Conservation (phyloP, 2,329 filamentous ascomycete genomes). For the Botryotinia narcissicola region DNA sequence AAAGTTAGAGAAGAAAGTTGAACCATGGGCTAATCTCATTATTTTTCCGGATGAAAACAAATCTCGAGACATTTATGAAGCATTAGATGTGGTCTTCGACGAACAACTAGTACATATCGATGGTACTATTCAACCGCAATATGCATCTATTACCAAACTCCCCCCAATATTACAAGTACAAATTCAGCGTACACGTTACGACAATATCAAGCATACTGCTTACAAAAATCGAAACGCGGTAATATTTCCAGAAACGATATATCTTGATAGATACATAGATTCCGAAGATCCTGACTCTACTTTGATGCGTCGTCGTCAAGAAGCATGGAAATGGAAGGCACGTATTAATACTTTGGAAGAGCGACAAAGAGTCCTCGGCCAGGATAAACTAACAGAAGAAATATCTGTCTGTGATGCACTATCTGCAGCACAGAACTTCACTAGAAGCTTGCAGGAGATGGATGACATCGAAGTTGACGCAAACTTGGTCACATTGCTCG, state of each 20-base stretch:
- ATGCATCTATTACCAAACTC: constrained; percentile 69
- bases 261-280: constrained; percentile 85
- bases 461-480: constrained; percentile 45
- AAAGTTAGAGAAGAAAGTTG: constrained; percentile 44
- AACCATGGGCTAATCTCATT: constrained; percentile 53
- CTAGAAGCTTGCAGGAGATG: constrained; percentile 45
- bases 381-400: constrained; percentile 24
- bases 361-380: constrained; percentile 33
- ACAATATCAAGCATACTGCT: constrained; percentile 56
- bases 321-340: constrained; percentile 73
- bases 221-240: constrained; percentile 77
- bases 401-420: constrained; percentile 36
- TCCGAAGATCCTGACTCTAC: constrained; percentile 54
- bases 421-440: constrained; percentile 40
- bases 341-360: constrained; percentile 56
- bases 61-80: constrained; percentile 70
- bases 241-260: constrained; percentile 75
- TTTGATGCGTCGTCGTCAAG: constrained; percentile 61
- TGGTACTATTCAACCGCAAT: constrained; percentile 57
- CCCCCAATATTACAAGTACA: constrained; percentile 87
- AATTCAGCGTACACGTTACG: constrained; percentile 78
- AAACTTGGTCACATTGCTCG: constrained; percentile 43
- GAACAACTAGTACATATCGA: constrained; percentile 69
- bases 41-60: constrained; percentile 54
- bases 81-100: constrained; percentile 83